Conservation (phyloP, 768 basidiomycete species). For the Lactarius trivialis region DNA sequence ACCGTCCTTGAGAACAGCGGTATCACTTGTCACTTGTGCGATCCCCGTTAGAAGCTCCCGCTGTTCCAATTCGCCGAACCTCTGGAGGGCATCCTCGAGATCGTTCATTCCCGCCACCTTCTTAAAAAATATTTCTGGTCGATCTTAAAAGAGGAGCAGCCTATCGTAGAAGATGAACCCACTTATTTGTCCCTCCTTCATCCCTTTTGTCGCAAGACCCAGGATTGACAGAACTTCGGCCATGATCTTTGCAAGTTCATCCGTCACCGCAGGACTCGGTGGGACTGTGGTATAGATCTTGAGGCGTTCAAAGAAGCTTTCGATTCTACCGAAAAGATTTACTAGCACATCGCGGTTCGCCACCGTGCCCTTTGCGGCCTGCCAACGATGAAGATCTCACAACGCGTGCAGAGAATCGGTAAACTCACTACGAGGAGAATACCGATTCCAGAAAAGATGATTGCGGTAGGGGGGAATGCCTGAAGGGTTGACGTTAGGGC, state of each 20-base stretch:
- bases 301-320: too few species aligned
- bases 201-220: background rate
- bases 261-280: too few species aligned
- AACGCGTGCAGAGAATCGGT: too few species aligned
- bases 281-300: too few species aligned
- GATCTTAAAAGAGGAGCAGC: background rate
- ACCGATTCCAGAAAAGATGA: too few species aligned
- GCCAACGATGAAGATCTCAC: background rate
- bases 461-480: too few species aligned
- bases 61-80: background rate
- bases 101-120: background rate
- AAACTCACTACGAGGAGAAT: too few species aligned
- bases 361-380: background rate
- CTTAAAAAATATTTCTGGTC: background rate
- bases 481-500: background rate
- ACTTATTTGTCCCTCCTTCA: background rate
- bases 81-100: background rate
- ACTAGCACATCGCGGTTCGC: background rate
- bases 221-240: too few species aligned
- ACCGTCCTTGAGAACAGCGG: background rate
- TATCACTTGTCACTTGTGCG: background rate
- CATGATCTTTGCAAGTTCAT: too few species aligned
- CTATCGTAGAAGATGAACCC: background rate
- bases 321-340: too few species aligned
- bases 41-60: background rate